Base-by-base conservation (phyloP, 2,329 filamentous ascomycete genomes). In the Penicillium verrucosum region DNA sequence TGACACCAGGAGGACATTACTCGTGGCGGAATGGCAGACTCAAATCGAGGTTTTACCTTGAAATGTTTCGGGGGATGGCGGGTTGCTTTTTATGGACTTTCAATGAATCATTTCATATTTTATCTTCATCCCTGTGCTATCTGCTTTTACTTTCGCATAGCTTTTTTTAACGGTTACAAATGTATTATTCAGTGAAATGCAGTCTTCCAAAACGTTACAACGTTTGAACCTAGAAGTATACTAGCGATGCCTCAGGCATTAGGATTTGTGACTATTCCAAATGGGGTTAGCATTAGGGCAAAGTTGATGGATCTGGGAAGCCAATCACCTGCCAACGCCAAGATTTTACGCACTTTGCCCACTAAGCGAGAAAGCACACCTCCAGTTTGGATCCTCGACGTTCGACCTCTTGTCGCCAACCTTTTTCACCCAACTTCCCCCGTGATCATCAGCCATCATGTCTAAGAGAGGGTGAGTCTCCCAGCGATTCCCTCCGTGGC, bases 391-490 rank as follows among this genome's bases (percentile, higher is more conserved):
- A 62, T 58, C 56, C 60, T 68, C 62, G 65, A 69, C 65, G 62
- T 64, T 63, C 65, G 68, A 63, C 61, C 61, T 61, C 60, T 61
- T 63, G 65, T 68, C 66, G 65, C 65, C 66, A 68, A 67, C 66
- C 66, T 64, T 68, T 69, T 69, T 64, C 66, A 68, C 63, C 68
- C 68, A 71, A 71, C 68, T 68, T 69, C 65, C 68, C 69, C 67
- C 64, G 69, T 70, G 68, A 78, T 71, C 74, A 67, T 67, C 66
- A 71, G 70, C 67, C 75, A 78, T 74, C 67, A 80, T 80, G 78
- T 80, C 78, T 74, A 78, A 77, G 68, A 76, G 77, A 77, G 77
- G 78, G 78, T 80, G 73, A 75, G 77, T 75, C 56, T 56, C 58
- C 29, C 54, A 52, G 16, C 54, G 61, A 52, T 60, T 44, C 60